These are phyloP conservation scores for Acorus calamus DNA, from an alignment of 106 monocot species.

Conservation along the genomic window DNA sequence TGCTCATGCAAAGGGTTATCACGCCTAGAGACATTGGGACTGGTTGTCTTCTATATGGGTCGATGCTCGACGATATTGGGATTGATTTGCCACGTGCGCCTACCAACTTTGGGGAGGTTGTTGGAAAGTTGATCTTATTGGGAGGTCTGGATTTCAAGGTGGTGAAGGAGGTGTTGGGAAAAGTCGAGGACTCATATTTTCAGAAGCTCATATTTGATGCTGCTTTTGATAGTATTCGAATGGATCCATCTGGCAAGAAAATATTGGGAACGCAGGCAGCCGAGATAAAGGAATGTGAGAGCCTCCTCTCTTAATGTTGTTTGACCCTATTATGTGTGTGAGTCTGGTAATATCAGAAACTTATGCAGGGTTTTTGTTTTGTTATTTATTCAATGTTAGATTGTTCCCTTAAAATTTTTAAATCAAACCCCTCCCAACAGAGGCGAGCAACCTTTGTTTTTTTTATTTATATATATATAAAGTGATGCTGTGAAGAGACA, in stretches of 20 bases:
- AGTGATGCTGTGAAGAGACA: too few relatives aligned
- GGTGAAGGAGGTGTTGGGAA: slow-evolving; percentile 59
- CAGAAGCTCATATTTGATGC: slow-evolving; percentile 18
- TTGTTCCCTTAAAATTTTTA: too few relatives aligned
- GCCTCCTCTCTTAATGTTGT: slow-evolving; percentile 8
- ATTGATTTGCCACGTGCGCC: slow-evolving; percentile 87
- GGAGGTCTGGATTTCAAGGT: slow-evolving; percentile 45
- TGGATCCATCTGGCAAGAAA: slow-evolving; percentile 21
- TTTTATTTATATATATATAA: too few relatives aligned
- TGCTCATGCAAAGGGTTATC: slow-evolving; percentile 30
- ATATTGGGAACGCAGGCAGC: slow-evolving; percentile 13
- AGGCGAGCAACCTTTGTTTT: too few relatives aligned
- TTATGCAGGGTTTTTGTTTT: too few relatives aligned
- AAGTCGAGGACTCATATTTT: slow-evolving; percentile 39
- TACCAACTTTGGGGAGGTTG: slow-evolving; percentile 48
- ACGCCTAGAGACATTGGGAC: slow-evolving; percentile 39
- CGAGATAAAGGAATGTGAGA: slow-evolving; percentile 32
- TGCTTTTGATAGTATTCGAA: slow-evolving; percentile 13
- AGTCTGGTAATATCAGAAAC: too few relatives aligned
- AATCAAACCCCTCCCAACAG: too few relatives aligned
- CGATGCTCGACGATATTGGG: slow-evolving; percentile 63
- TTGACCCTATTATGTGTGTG: too few relatives aligned
- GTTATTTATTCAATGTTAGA: too few relatives aligned
- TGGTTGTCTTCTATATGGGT: slow-evolving; percentile 57
- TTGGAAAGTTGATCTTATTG: slow-evolving; percentile 44